These are phyloP conservation scores for Botrytis deweyae DNA, from an alignment of 2,329 filamentous ascomycete species.

Conservation along the genomic window DNA sequence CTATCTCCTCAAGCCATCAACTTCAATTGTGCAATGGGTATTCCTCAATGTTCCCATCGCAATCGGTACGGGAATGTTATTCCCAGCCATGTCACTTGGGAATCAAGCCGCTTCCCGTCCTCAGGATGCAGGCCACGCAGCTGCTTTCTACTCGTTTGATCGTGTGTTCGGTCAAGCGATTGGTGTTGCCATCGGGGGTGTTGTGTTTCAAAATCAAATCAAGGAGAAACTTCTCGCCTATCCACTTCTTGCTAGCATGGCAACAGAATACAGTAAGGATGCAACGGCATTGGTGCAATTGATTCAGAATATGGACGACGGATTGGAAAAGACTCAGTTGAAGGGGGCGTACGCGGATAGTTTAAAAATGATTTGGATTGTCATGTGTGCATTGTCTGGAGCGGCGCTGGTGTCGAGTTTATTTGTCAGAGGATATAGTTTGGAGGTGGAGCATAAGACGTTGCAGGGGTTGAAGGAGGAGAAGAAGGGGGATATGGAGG, in stretches of 20 bases:
- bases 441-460: constrained; percentile 49
- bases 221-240: constrained; percentile 33
- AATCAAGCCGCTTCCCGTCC: constrained; percentile 61
- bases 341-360: constrained; percentile 55
- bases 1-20: constrained; percentile 49
- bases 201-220: constrained; percentile 65
- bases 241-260: constrained; percentile 31
- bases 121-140: constrained; percentile 58
- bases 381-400: constrained; percentile 53
- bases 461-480: constrained; percentile 49
- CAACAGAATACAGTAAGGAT: constrained; percentile 35
- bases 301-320: constrained; percentile 34
- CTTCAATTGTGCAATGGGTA: constrained; percentile 55
- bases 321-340: constrained; percentile 45
- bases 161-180: constrained; percentile 63
- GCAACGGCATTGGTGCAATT: constrained; percentile 35
- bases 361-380: constrained; percentile 55
- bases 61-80: constrained; percentile 62
- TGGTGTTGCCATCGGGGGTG: constrained; percentile 65
- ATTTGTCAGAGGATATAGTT: constrained; percentile 49
- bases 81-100: constrained; percentile 61
- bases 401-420: constrained; percentile 50
- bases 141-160: constrained; percentile 66
- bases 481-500: constrained; percentile 31
- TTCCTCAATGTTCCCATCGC: constrained; percentile 61